Evolutionary conservation across 2,329 filamentous ascomycete species (phyloP).

Genomic region (Exophiala oligosperma): DNA sequence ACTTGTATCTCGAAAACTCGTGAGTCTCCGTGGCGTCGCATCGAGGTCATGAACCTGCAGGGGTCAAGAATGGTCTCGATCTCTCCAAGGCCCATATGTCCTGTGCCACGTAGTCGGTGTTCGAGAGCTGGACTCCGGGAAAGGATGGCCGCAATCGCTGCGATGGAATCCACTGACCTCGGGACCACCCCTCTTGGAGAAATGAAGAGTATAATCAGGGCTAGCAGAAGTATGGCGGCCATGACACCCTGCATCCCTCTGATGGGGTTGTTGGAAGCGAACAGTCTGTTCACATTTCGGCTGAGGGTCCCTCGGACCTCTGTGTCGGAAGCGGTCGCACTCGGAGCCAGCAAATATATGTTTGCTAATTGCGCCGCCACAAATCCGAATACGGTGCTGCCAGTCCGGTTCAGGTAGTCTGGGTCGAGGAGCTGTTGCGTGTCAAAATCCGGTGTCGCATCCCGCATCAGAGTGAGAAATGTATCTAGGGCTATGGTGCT

Average conservation of each 20-base stretch:
- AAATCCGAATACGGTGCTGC: slow-evolving; percentile 7
- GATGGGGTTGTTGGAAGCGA: slow-evolving; percentile 12
- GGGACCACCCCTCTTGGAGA: slow-evolving; percentile 20
- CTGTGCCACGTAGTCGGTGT: slow-evolving; percentile 12
- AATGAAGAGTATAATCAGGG: slow-evolving; percentile 14
- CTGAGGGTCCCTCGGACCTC: slow-evolving; percentile 14
- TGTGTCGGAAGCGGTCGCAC: neutral
- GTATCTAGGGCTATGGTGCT: slow-evolving; percentile 2
- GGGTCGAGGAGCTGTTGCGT: slow-evolving; percentile 14
- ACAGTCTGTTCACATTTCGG: slow-evolving; percentile 12
- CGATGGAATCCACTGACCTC: slow-evolving; percentile 20
- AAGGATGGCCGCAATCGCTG: slow-evolving; percentile 20
- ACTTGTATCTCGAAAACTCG: slow-evolving; percentile 19
- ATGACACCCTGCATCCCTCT: slow-evolving; percentile 20
- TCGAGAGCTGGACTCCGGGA: slow-evolving; percentile 20
- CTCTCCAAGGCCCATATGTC: slow-evolving; percentile 14
- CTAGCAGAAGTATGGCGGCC: slow-evolving; percentile 14
- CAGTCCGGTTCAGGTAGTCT: slow-evolving; percentile 10
- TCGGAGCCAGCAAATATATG: slow-evolving; percentile 17
- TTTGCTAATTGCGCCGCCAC: slow-evolving; percentile 20
- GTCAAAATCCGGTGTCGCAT: slow-evolving; percentile 10
- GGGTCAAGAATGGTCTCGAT: slow-evolving; percentile 8
- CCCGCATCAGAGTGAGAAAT: slow-evolving; percentile 18
- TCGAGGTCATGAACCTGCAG: slow-evolving; percentile 13
- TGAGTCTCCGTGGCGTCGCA: slow-evolving; percentile 10